Conservation (phyloP, 768 basidiomycete species). For the Wakefieldia striispora region DNA sequence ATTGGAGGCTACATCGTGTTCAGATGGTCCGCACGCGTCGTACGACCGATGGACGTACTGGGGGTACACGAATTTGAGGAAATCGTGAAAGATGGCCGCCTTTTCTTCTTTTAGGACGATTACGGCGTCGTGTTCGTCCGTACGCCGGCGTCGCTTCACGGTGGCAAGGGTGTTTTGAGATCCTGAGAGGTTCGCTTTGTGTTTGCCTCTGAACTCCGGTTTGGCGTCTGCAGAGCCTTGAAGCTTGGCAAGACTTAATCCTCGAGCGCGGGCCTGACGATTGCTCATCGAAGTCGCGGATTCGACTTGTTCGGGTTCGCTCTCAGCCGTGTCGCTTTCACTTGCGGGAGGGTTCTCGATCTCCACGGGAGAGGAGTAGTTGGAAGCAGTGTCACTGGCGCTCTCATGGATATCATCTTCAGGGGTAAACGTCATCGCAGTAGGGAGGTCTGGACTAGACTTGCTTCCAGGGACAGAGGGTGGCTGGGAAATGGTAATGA, state of each 20-base stretch:
- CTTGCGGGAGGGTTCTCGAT: slow-evolving; percentile 36
- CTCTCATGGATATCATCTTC: slow-evolving; percentile 45
- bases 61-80: slow-evolving; percentile 90
- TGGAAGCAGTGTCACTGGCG: slow-evolving; percentile 32
- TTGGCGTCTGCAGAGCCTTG: slow-evolving; percentile 36
- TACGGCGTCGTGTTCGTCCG: slow-evolving; percentile 69
- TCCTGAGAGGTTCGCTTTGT: slow-evolving; percentile 10
- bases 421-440: slow-evolving; percentile 61
- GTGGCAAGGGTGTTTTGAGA: slow-evolving; percentile 39
- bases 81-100: slow-evolving; percentile 88
- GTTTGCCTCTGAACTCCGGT: slow-evolving; percentile 26
- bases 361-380: slow-evolving; percentile 43
- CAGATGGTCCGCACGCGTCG: not conserved
- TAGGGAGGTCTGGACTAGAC: slow-evolving; percentile 38
- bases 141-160: slow-evolving; percentile 40
- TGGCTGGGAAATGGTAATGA: slow-evolving; percentile 82
- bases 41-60: slow-evolving; percentile 53
- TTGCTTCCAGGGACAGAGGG: slow-evolving; percentile 55
- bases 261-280: slow-evolving; percentile 41
- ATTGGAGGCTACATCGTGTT: slow-evolving; percentile 59
- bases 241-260: slow-evolving; percentile 60
- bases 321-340: slow-evolving; percentile 36
- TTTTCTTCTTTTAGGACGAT: slow-evolving; percentile 90
- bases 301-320: slow-evolving; percentile 31
- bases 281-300: slow-evolving; percentile 13